phyloP scores from a whole-genome alignment of 2,329 filamentous ascomycete genomes.

The Furcasterigmium furcatum region DNA sequence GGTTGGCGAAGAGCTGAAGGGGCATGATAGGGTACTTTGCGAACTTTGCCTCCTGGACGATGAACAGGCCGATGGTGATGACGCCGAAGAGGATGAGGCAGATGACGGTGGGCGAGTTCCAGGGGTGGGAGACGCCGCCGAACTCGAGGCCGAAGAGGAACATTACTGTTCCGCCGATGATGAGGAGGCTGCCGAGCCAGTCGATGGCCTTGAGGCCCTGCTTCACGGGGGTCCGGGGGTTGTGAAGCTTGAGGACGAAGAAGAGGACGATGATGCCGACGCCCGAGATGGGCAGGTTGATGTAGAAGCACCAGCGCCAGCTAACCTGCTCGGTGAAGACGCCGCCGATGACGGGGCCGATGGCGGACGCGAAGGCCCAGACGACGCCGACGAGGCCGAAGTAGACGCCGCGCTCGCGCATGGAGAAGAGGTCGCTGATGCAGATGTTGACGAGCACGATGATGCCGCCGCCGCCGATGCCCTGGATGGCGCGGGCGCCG shows the following conservation, averaged over 20 bases:
- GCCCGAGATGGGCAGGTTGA: conserved; percentile 46
- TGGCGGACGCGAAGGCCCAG: conserved; percentile 61
- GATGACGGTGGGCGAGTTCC: conserved; percentile 59
- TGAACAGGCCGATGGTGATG: conserved; percentile 44
- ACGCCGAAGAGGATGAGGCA: conserved; percentile 60
- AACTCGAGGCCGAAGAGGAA: conserved; percentile 67
- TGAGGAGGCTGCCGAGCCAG: conserved; percentile 57
- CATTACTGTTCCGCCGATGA: conserved; percentile 66
- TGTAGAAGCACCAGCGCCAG: conserved; percentile 56
- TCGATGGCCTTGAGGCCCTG: conserved; percentile 60
- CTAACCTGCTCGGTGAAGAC: conserved; percentile 58
- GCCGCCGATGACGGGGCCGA: conserved; percentile 65
- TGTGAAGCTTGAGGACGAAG: conserved; percentile 65
- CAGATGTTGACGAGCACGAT: conserved; percentile 50
- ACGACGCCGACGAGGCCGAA: conserved; percentile 65
- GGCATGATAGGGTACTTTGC: conserved; percentile 69
- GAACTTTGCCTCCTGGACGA: conserved; percentile 60
- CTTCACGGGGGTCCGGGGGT: conserved; percentile 58
- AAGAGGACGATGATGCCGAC: conserved; percentile 54
- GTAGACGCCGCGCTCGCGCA: conserved; percentile 41
- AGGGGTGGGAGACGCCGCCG: conserved; percentile 61
- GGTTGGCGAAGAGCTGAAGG: conserved; percentile 52
- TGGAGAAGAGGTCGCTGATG: conserved; percentile 51
- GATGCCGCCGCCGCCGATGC: conserved; percentile 48
- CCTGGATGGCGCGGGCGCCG: conserved; percentile 44